Conservation (phyloP, 2,329 filamentous ascomycete genomes). For the Chaetomiaceae sp. region DNA sequence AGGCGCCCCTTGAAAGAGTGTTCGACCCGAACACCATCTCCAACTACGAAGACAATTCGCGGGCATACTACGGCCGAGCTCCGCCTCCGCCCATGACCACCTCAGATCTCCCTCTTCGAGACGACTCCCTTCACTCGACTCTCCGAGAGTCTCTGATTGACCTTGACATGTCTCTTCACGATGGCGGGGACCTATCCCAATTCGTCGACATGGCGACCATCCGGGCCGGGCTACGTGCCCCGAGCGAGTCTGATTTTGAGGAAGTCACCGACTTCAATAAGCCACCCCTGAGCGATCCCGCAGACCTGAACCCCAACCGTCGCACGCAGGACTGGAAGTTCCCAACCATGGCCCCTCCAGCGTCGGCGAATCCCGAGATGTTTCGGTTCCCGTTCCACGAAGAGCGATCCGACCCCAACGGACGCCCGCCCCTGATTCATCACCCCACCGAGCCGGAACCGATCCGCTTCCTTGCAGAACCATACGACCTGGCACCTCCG, state of each 20-base stretch:
- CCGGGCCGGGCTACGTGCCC: conserved; percentile 44
- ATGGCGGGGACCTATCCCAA: conserved; percentile 51
- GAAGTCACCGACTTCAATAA: conserved; percentile 43
- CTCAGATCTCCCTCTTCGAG: conserved; percentile 57
- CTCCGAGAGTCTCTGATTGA: conserved; percentile 63
- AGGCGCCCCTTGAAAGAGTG: conserved; percentile 58
- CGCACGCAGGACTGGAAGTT: conserved; percentile 51
- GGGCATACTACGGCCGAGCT: conserved; percentile 53
- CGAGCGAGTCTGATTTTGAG: conserved; percentile 48
- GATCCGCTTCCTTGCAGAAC: conserved; percentile 35
- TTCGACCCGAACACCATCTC: conserved; percentile 64
- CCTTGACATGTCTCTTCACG: conserved; percentile 56
- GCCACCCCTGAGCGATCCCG: conserved; percentile 55
- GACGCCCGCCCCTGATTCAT: conserved; percentile 42
- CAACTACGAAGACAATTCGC: conserved; percentile 60
- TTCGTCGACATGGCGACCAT: conserved; percentile 61
- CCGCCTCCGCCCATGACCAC: conserved; percentile 36
- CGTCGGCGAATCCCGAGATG: conserved; percentile 46
- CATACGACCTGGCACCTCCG: conserved; percentile 31
- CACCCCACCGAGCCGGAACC: conserved; percentile 48
- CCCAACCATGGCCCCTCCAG: conserved; percentile 46
- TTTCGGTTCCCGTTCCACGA: conserved; percentile 42
- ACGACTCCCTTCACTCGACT: conserved; percentile 49
- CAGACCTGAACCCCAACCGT: conserved; percentile 44
- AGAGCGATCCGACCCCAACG: conserved; percentile 28